A percentile compares a stretch with the other conserved stretches of the same genome.
Evolutionary conservation across 768 basidiomycete species (phyloP).

Genomic region (Suillus variegatus): DNA sequence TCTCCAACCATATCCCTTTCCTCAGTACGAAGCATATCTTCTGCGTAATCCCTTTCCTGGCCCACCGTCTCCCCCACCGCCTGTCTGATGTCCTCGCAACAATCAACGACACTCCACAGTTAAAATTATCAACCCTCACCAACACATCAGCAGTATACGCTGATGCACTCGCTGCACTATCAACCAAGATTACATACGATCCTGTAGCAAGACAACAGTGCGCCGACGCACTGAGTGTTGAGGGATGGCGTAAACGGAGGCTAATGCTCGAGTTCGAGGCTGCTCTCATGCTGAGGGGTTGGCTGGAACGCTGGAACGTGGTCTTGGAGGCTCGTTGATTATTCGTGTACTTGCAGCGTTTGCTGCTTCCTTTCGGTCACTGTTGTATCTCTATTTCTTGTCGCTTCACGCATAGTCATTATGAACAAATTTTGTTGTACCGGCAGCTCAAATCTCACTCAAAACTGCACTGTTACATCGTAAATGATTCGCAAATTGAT

Average conservation of each 20-base stretch:
- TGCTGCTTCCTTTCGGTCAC: neutral
- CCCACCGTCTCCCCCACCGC: slow-evolving; percentile 33
- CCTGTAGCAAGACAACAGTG: slow-evolving; percentile 16
- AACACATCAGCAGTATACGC: slow-evolving; percentile 43
- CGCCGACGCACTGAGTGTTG: slow-evolving; percentile 27
- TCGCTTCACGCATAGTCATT: neutral
- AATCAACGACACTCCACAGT: slow-evolving; percentile 25
- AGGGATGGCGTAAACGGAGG: slow-evolving; percentile 47
- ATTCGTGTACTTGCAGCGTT: no score
- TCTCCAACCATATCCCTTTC: slow-evolving; percentile 36
- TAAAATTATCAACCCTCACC: slow-evolving; percentile 35
- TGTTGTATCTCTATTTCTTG: neutral
- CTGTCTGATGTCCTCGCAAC: slow-evolving; percentile 39
- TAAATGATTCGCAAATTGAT: no score
- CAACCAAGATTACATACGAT: slow-evolving; percentile 13
- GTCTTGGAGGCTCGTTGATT: neutral
- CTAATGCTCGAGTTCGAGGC: slow-evolving; percentile 55
- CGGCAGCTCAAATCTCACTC: neutral
- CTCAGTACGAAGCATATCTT: slow-evolving; percentile 40
- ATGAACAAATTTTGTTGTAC: neutral
- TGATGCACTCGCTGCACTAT: slow-evolving; percentile 12
- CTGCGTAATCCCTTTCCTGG: slow-evolving; percentile 46
- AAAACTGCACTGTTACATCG: no score
- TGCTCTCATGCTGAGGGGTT: slow-evolving; percentile 44
- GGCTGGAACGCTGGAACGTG: slow-evolving; percentile 49